Base-by-base conservation (phyloP, 2,329 filamentous ascomycete genomes). In the Monosporascus ibericus region DNA sequence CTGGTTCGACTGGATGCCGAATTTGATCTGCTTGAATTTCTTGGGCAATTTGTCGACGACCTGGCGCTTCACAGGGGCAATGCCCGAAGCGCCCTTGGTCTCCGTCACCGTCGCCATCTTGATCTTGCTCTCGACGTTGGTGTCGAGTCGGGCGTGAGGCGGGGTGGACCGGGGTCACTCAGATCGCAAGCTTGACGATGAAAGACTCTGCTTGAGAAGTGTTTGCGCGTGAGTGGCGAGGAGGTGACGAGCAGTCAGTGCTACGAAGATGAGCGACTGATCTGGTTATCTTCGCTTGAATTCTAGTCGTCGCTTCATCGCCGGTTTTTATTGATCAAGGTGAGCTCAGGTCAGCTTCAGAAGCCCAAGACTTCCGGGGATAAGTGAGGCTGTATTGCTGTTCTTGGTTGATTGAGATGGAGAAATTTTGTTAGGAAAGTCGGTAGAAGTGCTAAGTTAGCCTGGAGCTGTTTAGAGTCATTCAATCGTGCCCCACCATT, bases 1-100 rank as follows among this genome's bases (percentile, higher is more conserved):
- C 68, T 95, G 88, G 63, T 89, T 91, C 25, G 92, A 95, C 85
- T 95, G 84, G 57, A 97, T 89, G 65, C 92, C 92, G 71, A 97
- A 97, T 68, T 95, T 92, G 69, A 97, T 82, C 67, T 91, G 87
- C 69, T 87, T 91, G 76, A 96, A 95, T 65, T 90, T 87, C 76
- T 95, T 95, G 36, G 92, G 92, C 52, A 90, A 80, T 68, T 86
- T 85, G 72, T 96, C 91, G 50, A 90, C 82, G 68, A 96, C 87
- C 80, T 96, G 91, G 76, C 90, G 85, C 79, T 96, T 96, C 63
- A 84, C 69, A 30, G 73, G 70, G 50, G 64, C 66, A 37, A 68
- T 63, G 17, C 65, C 58, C 42, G 42, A 46, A 46, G 42, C 42
- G n/a, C 42, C 42, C 17, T 39, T 60, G 42, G 60, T 60, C 34